A percentile compares a stretch with the other conserved stretches of the same genome.
Evolutionary conservation across 305 asterid genomes (phyloP).

Genomic region (Solanum hybrid): DNA sequence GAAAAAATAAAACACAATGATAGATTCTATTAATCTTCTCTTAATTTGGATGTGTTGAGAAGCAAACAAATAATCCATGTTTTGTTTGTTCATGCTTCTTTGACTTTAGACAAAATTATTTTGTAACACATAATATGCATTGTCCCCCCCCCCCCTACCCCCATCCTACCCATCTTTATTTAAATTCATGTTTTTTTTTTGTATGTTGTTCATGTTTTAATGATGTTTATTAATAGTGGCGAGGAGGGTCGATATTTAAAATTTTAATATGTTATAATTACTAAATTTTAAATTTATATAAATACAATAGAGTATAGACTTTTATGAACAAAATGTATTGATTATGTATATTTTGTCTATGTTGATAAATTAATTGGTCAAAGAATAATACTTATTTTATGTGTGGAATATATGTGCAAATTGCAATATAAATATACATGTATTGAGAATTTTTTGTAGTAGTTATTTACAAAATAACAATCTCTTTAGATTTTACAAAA

Average conservation of each 20-base stretch:
- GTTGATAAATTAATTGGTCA: no score
- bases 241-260: no score
- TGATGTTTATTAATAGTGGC: no score
- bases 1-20: not conserved
- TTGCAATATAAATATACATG: not conserved
- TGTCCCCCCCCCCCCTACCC: not conserved
- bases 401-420: not conserved
- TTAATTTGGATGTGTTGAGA: not conserved
- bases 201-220: no score
- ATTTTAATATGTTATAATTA: no score
- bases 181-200: no score
- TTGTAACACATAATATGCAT: constrained; percentile 3
- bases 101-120: not conserved
- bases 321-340: no score
- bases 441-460: not conserved
- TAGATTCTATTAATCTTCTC: not conserved
- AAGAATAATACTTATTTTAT: not conserved
- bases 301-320: no score
- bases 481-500: not conserved
- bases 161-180: no score
- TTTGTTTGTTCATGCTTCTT: not conserved
- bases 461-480: not conserved
- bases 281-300: no score
- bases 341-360: no score
- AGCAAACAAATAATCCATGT: not conserved